Percentiles rank a stretch among this genome's conserved stretches.
phyloP scores from a whole-genome alignment of 768 basidiomycete genomes.

The Coprinellus aureogranulatus region DNA sequence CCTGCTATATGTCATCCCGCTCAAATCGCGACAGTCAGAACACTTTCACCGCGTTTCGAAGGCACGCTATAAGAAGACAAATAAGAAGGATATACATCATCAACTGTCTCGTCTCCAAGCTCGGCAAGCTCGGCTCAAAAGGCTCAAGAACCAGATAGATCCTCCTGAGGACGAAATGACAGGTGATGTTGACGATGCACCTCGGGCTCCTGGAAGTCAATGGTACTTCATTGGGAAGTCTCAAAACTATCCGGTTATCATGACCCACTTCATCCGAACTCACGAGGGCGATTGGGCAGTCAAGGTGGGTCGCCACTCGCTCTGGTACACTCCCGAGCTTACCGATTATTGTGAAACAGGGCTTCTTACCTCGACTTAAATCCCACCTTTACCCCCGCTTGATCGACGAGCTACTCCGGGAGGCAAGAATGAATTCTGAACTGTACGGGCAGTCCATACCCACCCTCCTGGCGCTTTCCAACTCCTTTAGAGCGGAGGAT shows the following conservation, averaged over 20 bases:
- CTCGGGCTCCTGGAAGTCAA: neutral
- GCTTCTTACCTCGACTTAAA: no score
- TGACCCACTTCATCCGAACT: neutral
- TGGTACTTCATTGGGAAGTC: neutral
- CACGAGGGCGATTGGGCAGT: neutral
- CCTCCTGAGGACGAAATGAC: no score
- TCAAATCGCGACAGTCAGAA: conserved; percentile 37
- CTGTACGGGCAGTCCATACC: no score
- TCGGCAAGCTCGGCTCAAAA: neutral
- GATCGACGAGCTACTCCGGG: no score
- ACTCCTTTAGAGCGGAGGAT: no score
- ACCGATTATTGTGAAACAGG: no score
- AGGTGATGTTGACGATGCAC: no score
- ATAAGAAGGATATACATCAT: conserved; percentile 25
- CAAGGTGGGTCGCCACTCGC: neutral
- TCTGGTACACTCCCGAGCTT: neutral
- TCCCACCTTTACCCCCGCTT: no score
- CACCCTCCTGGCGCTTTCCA: no score
- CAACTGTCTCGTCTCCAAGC: conserved; percentile 26
- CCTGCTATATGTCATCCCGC: neutral
- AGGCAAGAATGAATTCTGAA: no score
- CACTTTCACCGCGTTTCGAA: conserved; percentile 38
- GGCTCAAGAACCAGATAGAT: neutral
- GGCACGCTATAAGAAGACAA: conserved; percentile 30
- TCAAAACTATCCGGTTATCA: neutral